Evolutionary conservation across 2,329 filamentous ascomycete species (phyloP).

Genomic region (Trichoderma sp.): DNA sequence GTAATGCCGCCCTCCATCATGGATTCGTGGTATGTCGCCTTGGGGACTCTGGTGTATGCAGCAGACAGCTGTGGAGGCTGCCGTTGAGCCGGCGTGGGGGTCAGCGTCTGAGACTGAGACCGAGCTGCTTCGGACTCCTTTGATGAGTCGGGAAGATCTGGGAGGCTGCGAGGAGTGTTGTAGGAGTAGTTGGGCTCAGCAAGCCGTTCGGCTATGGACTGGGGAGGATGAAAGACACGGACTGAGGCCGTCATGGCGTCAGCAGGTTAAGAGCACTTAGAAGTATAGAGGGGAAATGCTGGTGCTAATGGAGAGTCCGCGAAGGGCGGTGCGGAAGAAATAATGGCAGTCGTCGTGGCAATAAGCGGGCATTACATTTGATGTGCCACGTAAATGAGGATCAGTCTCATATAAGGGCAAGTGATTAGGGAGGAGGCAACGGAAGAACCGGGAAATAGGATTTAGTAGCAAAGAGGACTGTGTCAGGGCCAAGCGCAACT

Average conservation of each 20-base stretch:
- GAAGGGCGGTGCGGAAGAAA: constrained; percentile 86
- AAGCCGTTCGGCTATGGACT: constrained; percentile 69
- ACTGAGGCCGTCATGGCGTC: constrained; percentile 39
- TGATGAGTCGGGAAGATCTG: constrained; percentile 24
- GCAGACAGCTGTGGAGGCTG: constrained; percentile 27
- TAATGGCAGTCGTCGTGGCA: constrained; percentile 87
- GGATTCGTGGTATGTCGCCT: constrained; percentile 52
- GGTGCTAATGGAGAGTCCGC: constrained; percentile 79
- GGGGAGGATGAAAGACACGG: constrained; percentile 55
- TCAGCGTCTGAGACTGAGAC: not conserved
- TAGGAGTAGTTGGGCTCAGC: constrained; percentile 40
- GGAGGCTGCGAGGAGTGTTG: constrained; percentile 41
- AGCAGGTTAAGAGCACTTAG: constrained; percentile 42
- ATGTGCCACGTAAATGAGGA: not conserved
- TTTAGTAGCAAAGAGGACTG: not conserved
- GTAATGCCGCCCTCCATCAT: constrained; percentile 71
- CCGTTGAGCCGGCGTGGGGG: constrained; percentile 2
- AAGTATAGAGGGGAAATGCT: constrained; percentile 73
- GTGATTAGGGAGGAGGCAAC: not conserved
- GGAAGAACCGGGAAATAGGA: constrained; percentile 1
- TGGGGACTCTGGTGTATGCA: constrained; percentile 46
- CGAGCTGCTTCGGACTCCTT: not conserved
- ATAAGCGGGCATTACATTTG: constrained; percentile 72
- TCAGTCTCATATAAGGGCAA: constrained; percentile 9
- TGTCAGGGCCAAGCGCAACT: not conserved